These are phyloP conservation scores for Dryadomyces quercus-mongolicae DNA, from an alignment of 2,329 filamentous ascomycete genomes.

Conservation along the genomic window DNA sequence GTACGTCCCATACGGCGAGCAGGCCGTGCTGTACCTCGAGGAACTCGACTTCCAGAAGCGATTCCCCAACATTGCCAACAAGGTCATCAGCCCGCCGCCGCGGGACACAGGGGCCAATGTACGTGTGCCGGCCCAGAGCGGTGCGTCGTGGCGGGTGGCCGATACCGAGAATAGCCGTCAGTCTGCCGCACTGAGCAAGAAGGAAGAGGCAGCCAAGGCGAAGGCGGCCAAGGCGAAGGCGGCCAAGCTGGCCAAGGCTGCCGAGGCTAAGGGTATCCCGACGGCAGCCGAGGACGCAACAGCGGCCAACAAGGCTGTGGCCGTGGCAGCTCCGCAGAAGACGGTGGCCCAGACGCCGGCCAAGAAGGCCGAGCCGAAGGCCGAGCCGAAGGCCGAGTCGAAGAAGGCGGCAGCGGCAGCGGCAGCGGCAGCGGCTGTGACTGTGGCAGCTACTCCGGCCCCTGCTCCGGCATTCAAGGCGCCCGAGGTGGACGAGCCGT, in stretches of 20 bases:
- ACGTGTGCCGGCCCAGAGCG: conserved; percentile 74
- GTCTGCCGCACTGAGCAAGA: conserved; percentile 19
- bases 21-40: conserved; percentile 89
- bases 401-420: background rate
- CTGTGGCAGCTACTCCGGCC: conserved; percentile 12
- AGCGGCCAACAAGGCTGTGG: background rate
- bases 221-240: conserved; percentile 10
- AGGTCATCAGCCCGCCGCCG: conserved; percentile 35
- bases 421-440: background rate
- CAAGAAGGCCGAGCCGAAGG: background rate
- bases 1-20: conserved; percentile 88
- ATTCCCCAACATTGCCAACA: conserved; percentile 44
- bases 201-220: conserved; percentile 16
- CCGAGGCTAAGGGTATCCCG: background rate
- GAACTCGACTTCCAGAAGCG: conserved; percentile 85
- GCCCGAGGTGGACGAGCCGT: conserved; percentile 55
- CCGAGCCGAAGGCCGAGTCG: too few species aligned
- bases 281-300: background rate
- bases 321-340: background rate
- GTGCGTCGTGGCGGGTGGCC: conserved; percentile 68
- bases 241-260: background rate
- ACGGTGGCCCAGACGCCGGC: background rate
- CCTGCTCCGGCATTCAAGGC: conserved; percentile 28
- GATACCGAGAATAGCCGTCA: conserved; percentile 49
- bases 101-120: conserved; percentile 56